Evolutionary conservation across 164 flowering plant genomes (phyloP), one percentile per base, ranked within the genome.

Genomic region (Saururus chinensis): DNA sequence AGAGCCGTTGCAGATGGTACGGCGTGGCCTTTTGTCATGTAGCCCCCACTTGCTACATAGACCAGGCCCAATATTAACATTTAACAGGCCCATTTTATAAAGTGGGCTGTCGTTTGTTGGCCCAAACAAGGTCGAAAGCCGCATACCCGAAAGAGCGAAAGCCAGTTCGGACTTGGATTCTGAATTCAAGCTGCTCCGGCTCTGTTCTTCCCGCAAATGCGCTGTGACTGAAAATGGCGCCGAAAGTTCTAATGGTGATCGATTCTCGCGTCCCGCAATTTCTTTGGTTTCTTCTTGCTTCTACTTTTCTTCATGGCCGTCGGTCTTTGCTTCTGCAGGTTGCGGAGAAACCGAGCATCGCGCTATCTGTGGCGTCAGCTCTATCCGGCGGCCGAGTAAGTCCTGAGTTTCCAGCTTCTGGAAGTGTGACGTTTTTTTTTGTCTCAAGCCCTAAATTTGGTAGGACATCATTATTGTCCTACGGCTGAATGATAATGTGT

Each of bases 261-360:
- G 63, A 35, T 48, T 35, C 37, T 1, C 21, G 13, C 41, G 14
- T 40, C 59, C 20, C 35, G 3, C 20, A 49, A 25, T 61, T 55
- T 45, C 5, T 30, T n/a, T n/a, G n/a, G n/a, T n/a, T 25, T 4
- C 37, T 41, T 19, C 22, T 24, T 51, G 51, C 22, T 19, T 30
- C n/a, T 45, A 16, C 26, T 16, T 57, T 19, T 8, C 35, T 41
- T 35, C 57, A 48, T 2, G 5, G 55, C 25, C 4, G 4, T 30
- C 20, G 24, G 37, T 7, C 19, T 22, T 22, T 2, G 2, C 19
- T 60, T 56, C 9, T 49, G 49, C 80, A 89, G 97, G 98, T 91
- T 9, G 98, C 95, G 0, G 98, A 92, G 84, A 92, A 92, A 77
- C 98, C 98, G 7, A 92, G 96, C 73, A 92, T 92, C 53, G 98